A percentile compares a stretch with the other conserved stretches of the same genome.
These are phyloP conservation scores for Plasmopara viticola DNA, from an alignment of 352 stramenopile genomes.

Conservation along the genomic window DNA sequence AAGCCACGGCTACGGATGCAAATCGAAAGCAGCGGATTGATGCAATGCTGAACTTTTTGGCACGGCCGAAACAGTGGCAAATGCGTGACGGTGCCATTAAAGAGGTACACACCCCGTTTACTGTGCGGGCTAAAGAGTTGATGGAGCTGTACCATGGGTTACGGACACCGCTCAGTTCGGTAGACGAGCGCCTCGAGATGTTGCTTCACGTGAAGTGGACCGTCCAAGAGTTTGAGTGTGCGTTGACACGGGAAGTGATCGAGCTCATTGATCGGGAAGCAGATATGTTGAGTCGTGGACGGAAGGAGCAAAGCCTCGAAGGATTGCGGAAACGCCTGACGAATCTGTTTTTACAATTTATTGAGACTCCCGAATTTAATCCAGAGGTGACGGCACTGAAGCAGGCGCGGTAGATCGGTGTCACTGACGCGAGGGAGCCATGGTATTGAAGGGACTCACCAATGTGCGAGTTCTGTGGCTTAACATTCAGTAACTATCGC, in stretches of 20 bases:
- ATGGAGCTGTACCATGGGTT: no score
- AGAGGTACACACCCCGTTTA: no score
- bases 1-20: constrained; percentile 68
- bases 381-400: constrained; percentile 74
- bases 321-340: constrained; percentile 84
- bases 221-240: constrained; percentile 88
- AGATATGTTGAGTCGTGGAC: constrained; percentile 87
- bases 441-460: constrained; percentile 83
- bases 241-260: constrained; percentile 84
- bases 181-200: constrained; percentile 87
- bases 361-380: constrained; percentile 92
- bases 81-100: no score
- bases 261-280: constrained; percentile 91
- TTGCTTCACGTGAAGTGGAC: constrained; percentile 92
- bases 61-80: no score
- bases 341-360: no score
- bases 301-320: constrained; percentile 71
- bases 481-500: no score
- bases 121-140: no score
- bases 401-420: no score
- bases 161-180: constrained; percentile 34
- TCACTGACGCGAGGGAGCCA: no score
- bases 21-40: no score
- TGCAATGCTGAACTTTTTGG: no score
- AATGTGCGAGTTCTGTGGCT: no score